Base-by-base conservation (phyloP, 2,329 filamentous ascomycete species). In the Penicillium sp. region DNA sequence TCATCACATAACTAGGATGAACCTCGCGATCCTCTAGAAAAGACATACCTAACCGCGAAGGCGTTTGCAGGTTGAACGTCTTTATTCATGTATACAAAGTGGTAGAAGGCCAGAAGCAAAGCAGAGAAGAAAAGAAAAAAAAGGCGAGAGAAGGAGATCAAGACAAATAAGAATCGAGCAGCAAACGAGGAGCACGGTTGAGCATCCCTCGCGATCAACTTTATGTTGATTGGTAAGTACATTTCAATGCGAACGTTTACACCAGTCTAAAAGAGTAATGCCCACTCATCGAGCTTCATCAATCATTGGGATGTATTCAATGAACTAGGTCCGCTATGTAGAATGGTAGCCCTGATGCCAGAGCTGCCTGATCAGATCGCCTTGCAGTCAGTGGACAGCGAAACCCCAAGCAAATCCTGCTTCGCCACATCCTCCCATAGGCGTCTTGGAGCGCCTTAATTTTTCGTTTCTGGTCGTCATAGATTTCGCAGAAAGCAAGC, bases 391-490 rank as follows among this genome's bases (percentile, higher is more conserved):
- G 27, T 50, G 34, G 11, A 26, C 11, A 18, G 40, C 16, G 10
- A 40, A 52, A 32, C 29, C 35, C 34, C 13, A 50, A 53, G 49
- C n/a, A 52, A 23, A 43, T 44, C 60, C 49, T 56, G 56, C 45
- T 48, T 48, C 47, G 23, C 51, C 48, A 53, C 35, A 55, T 41
- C 52, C 48, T 56, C 44, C 57, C 41, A 41, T 45, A 54, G 55
- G 54, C 50, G 50, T 56, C 44, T 57, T 32, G 47, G 52, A 57
- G 56, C 56, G 49, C 54, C 55, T 39, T 39, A 41, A 41, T 60
- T 66, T 65, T 64, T 62, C 54, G 60, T 66, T 61, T 60, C 58
- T 58, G 55, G 54, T 65, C 61, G 57, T 63, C 59, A 63, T 49
- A 53, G 49, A 60, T 56, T 64, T 50, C 48, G 54, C 61, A 61